Evolutionary conservation across 164 flowering plant species (phyloP), one percentile per base, ranked within the genome.

Genomic region (Magnolia kwangsiensis): DNA sequence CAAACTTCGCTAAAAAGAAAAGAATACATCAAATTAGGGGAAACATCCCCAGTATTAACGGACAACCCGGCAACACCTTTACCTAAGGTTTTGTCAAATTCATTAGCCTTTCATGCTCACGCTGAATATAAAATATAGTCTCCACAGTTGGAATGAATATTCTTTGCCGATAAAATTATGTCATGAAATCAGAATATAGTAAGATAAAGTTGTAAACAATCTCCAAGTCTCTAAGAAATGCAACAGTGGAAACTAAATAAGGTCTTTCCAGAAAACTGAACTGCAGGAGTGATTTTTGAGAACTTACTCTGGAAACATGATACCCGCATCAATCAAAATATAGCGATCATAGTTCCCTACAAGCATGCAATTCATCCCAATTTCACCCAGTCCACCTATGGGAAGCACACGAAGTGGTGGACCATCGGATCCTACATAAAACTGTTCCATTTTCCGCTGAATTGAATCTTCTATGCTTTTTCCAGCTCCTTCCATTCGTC

Each of bases 331-430:
- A 78, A 96, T 90, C 80, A 96, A 80, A 80, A 96, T 92, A 82
- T 96, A 96, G 13, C 99, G 96, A 83, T 94, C 99, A 80, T 91
- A 85, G 75, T 96, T 88, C 50, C 99, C 99, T 70, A 96, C 93
- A 81, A 96, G 96, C 99, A 96, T 96, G 85, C 99, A 96, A 77
- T 96, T 96, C 99, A 96, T 96, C 74, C 99, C 99, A 80, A 96
- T 96, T 87, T 96, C 99, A 79, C 99, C 99, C 71, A 96, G 82
- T 29, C 99, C 99, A 77, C 99, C 99, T 75, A 96, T 94, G 19
- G 99, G 99, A 71, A 96, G 88, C 80, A 94, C 82, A 37, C 99
- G 97, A n/a, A 96, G 84, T 8, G 99, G 99, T 23, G 99, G 99
- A 2, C 99, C 99, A 87, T 84, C 76, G 29, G 90, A 68, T 4